Evolutionary conservation across 345 rosid genomes (phyloP), one percentile per base, ranked within the genome.

Genomic region (Populus tremula): DNA sequence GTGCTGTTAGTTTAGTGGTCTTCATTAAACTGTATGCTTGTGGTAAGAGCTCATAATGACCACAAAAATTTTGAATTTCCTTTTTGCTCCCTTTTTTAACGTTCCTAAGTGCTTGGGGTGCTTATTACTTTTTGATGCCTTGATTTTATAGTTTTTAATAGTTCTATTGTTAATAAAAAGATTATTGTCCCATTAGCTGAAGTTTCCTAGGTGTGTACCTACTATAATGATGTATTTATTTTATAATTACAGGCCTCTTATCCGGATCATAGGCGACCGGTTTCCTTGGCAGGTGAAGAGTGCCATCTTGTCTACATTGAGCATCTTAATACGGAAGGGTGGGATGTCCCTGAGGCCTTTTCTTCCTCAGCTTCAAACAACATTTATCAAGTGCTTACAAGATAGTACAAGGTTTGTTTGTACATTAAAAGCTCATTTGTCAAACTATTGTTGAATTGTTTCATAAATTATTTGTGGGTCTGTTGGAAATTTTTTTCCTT

Each of bases 241-340:
- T 4, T 77, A 67, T 79, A 75, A 41, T 75, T 85, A 82, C 96
- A 93, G 98, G 91, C 99, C 99, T 59, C 98, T 96, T 71, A 96
- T 93, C 78, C 91, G 97, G 69, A 93, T 96, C 79, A 88, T 96
- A 79, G 98, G 99, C 76, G 98, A 96, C 74, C 91, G 97, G 43
- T 96, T 96, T 84, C 98, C 99, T 62, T 96, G 99, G 99, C 99
- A 93, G 86, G 98, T 96, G 82, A 96, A 96, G 87, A 91, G 96
- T 83, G 96, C 98, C 36, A 96, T 96, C 79, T 87, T 96, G 80
- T 88, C 97, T 39, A 91, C 99, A 12, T 86, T 96, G 73, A 91
- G 85, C 81, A 84, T 92, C 82, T 80, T 96, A 71, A 92, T 93
- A 81, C 87, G 88, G 77, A 92, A 92, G 88, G 98, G 99, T 76